phyloP scores from a whole-genome alignment of 2,329 filamentous ascomycete genomes.

The Chrysoporthe cubensis region DNA sequence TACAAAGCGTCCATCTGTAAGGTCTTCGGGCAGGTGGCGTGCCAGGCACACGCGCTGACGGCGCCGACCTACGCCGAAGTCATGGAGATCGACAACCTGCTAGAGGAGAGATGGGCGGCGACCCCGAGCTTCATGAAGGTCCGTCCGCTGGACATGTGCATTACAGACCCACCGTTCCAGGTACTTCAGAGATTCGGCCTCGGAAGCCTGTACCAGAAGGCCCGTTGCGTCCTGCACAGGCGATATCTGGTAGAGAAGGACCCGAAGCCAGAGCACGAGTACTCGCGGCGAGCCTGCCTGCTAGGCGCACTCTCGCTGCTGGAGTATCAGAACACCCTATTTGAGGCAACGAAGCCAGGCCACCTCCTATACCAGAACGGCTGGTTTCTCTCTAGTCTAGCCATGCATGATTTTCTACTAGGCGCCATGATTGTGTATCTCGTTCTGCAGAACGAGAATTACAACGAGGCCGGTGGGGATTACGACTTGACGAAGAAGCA shows the following conservation, averaged over 20 bases:
- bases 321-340: constrained; percentile 51
- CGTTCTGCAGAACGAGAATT: constrained; percentile 48
- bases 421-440: constrained; percentile 65
- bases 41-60: constrained; percentile 53
- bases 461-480: constrained; percentile 41
- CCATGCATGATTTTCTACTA: constrained; percentile 64
- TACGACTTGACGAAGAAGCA: constrained; percentile 42
- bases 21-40: constrained; percentile 55
- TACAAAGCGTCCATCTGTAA: constrained; percentile 53
- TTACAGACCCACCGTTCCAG: constrained; percentile 51
- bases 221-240: constrained; percentile 59
- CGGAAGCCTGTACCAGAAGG: constrained; percentile 57
- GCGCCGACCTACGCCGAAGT: constrained; percentile 54
- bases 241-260: constrained; percentile 52
- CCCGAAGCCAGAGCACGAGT: constrained; percentile 50
- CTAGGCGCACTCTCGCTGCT: constrained; percentile 54
- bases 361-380: constrained; percentile 55
- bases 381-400: constrained; percentile 62
- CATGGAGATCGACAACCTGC: constrained; percentile 49
- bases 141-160: constrained; percentile 50
- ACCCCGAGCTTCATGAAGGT: constrained; percentile 55
- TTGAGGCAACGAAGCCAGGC: constrained; percentile 55
- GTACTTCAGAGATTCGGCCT: constrained; percentile 60
- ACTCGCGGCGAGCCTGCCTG: constrained; percentile 56
- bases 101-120: constrained; percentile 49